Conservation (phyloP, 768 basidiomycete genomes). For the Suillus fuscotomentosus region DNA sequence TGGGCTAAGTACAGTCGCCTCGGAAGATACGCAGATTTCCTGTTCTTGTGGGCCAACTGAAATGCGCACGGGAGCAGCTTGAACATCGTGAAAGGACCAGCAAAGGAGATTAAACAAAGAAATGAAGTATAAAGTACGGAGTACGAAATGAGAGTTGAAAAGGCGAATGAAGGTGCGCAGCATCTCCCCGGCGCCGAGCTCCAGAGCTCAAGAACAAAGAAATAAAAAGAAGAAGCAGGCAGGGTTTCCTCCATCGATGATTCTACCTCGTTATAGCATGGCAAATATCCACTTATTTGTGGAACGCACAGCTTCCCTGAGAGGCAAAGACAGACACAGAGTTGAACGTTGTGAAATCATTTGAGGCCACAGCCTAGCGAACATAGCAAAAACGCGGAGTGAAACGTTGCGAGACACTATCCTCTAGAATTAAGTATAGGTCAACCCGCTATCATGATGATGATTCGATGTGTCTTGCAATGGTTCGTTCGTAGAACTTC, state of each 20-base stretch:
- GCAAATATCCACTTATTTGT: not conserved
- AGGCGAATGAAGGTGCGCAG: conserved; percentile 11
- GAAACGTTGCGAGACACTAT: not conserved
- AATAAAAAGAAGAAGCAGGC: not conserved
- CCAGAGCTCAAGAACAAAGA: conserved; percentile 10
- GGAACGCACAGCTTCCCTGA: conserved; percentile 7
- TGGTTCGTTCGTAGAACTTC: not conserved
- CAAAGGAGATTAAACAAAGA: not conserved
- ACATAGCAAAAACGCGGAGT: not conserved
- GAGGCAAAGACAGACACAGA: not conserved
- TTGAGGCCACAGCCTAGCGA: not conserved
- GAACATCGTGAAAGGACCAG: not conserved
- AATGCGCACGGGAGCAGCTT: not conserved
- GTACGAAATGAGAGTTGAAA: not conserved
- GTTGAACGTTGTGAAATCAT: not conserved
- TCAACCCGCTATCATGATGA: not conserved
- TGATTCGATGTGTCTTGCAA: not conserved
- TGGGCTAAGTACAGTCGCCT: too few species aligned
- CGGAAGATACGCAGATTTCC: not conserved
- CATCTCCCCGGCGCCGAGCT: conserved; percentile 13
- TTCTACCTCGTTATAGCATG: not conserved
- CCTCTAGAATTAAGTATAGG: conserved; percentile 6
- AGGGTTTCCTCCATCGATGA: not conserved
- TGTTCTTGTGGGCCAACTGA: not conserved
- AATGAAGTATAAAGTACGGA: not conserved